phyloP scores from a whole-genome alignment of 75 land plant species.

The Cunninghamia lanceolata region DNA sequence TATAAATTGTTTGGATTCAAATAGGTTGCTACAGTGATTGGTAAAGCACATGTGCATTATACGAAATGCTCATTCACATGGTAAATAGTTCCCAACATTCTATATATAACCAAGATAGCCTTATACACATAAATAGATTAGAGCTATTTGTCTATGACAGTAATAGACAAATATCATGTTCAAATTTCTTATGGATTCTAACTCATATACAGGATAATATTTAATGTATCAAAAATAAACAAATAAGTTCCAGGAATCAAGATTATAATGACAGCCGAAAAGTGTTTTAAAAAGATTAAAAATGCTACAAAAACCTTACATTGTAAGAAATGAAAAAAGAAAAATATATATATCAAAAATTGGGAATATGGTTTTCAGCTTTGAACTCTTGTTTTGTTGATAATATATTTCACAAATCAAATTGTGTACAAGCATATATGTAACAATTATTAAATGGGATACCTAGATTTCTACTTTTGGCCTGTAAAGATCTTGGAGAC shows the following conservation, averaged over 20 bases:
- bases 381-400: no score
- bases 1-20: not conserved
- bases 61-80: not conserved
- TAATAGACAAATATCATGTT: not conserved
- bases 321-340: not conserved
- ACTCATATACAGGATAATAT: not conserved
- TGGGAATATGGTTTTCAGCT: not conserved
- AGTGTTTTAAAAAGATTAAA: not conserved
- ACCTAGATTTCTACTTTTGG: not conserved
- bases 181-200: not conserved
- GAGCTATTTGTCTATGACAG: not conserved
- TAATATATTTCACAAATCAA: no score
- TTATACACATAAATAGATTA: not conserved
- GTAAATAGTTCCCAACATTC: not conserved
- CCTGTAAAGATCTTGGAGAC: not conserved
- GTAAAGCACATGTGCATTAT: not conserved
- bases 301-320: not conserved
- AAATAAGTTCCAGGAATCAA: not conserved
- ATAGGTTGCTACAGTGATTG: not conserved
- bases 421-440: not conserved
- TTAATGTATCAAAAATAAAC: not conserved
- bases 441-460: not conserved
- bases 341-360: not conserved
- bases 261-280: not conserved
- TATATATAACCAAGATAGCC: not conserved